Conservation (phyloP, 2,329 filamentous ascomycete genomes). For the Fusarium falciforme region DNA sequence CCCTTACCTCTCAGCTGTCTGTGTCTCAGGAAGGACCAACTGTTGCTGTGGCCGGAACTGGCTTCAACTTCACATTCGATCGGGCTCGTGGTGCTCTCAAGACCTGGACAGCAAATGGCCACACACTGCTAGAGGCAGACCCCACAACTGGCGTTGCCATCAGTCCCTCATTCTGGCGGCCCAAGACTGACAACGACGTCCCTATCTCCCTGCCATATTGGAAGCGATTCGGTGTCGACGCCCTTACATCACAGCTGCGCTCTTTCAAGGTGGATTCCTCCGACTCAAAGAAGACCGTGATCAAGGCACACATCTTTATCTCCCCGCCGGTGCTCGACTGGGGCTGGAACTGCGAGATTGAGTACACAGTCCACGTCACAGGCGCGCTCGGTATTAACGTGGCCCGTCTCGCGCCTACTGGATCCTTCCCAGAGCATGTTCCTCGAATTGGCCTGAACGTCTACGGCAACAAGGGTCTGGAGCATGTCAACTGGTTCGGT, state of each 20-base stretch:
- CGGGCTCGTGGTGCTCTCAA: constrained; percentile 56
- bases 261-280: constrained; percentile 52
- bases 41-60: constrained; percentile 30
- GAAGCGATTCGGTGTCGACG: constrained; percentile 62
- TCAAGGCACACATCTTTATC: constrained; percentile 66
- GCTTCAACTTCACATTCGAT: constrained; percentile 58
- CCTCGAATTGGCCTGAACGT: constrained; percentile 72
- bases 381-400: constrained; percentile 61
- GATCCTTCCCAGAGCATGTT: constrained; percentile 64
- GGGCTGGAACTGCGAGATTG: constrained; percentile 61
- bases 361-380: constrained; percentile 62
- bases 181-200: constrained; percentile 73
- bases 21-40: constrained; percentile 22
- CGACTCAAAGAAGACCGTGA: constrained; percentile 57
- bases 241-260: constrained; percentile 59
- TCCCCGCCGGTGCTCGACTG: constrained; percentile 72
- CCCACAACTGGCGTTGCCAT: constrained; percentile 52
- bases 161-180: constrained; percentile 68
- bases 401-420: constrained; percentile 56
- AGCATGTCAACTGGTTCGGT: constrained; percentile 68
- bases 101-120: constrained; percentile 52
- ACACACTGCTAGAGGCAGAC: constrained; percentile 50
- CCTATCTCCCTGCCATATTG: constrained; percentile 67
- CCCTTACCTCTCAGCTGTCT: constrained; percentile 36
- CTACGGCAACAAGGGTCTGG: constrained; percentile 58